Percentiles rank a stretch among this genome's conserved stretches.
Conservation (phyloP, 805 yeast species). For the Ogataea zsoltii region DNA sequence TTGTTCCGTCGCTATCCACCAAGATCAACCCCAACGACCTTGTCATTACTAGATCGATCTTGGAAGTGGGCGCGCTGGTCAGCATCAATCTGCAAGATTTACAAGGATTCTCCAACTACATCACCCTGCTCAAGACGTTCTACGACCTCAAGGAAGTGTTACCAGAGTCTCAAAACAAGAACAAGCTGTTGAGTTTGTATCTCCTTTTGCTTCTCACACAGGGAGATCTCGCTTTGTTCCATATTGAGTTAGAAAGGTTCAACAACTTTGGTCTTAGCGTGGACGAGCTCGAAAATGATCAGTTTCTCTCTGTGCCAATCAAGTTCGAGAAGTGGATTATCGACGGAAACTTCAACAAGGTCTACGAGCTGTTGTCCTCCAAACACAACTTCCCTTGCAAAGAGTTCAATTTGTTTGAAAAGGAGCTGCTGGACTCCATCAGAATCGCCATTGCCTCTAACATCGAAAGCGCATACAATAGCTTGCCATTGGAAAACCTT, state of each 20-base stretch:
- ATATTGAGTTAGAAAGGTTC: conserved; percentile 80
- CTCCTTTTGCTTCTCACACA: conserved; percentile 75
- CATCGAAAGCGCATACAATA: conserved; percentile 73
- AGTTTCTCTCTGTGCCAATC: conserved; percentile 78
- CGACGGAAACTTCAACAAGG: conserved; percentile 95
- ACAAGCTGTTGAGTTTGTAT: conserved; percentile 74
- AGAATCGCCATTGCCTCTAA: conserved; percentile 84
- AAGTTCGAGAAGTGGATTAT: conserved; percentile 89
- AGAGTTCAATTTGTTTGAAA: conserved; percentile 79
- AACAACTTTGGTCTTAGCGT: conserved; percentile 44
- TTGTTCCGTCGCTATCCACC: conserved; percentile 58
- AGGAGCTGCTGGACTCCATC: conserved; percentile 72
- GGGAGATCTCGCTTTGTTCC: conserved; percentile 85
- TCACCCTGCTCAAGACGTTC: conserved; percentile 75
- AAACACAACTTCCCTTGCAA: conserved; percentile 63
- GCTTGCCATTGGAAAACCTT: conserved; percentile 79
- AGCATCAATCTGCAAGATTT: conserved; percentile 66
- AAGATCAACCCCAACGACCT: conserved; percentile 60
- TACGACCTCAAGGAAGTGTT: conserved; percentile 45
- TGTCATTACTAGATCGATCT: conserved; percentile 72
- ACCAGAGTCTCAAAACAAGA: conserved; percentile 55
- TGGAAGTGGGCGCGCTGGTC: conserved; percentile 86
- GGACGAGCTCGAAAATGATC: conserved; percentile 62
- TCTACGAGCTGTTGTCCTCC: conserved; percentile 61
- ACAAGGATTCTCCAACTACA: conserved; percentile 66